Base-by-base conservation (phyloP, 1,139 yeast species). In the Yamadazyma blattariae region DNA sequence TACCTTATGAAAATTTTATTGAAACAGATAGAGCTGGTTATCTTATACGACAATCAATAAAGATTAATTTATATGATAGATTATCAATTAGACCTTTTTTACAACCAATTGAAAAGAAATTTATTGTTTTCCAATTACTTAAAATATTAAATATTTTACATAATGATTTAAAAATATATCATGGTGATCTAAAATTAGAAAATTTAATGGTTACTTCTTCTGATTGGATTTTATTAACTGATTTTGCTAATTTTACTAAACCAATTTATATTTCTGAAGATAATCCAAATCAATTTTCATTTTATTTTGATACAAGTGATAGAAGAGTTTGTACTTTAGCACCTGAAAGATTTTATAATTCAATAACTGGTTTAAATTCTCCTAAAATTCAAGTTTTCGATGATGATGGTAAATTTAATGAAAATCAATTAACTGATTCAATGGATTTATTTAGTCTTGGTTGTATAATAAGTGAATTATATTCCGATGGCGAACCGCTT, bases 21-120 rank as follows among this genome's bases (percentile, higher is more conserved):
- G 97, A 90, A 52, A 88, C 97, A 0, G 95, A 86, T 39, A 69
- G 97, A 35, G 97, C 97, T 0, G 96, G 95, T 0, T 94, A 92
- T 58, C 60, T 90, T 34, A 79, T 90, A 37, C 72, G 98, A 38
- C 97, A 90, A 48, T 79, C 79, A 64, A 66, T 87, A 37, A 76
- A 82, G 47, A 79, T 84, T 27, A 89, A 86, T 50, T 61, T 90
- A 22, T 89, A 89, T 52, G 98, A 94, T 53, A 64, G 97, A 41
- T 68, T 92, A 36, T 84, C 95, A 27, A 77, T 92, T 2, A 68
- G 97, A 31, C 97, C 98, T 0, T 92, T 90, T 56, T 64, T 90
- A 31, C 92, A 84, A 43, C 73, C 78, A 4, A 73, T 85, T 30
- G 97, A 92, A 55, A 85, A 88, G 58, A 71, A 75, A 44, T 94